phyloP scores from a whole-genome alignment of 805 yeast species.

The Cyberlindnera euphorbiiphila region DNA sequence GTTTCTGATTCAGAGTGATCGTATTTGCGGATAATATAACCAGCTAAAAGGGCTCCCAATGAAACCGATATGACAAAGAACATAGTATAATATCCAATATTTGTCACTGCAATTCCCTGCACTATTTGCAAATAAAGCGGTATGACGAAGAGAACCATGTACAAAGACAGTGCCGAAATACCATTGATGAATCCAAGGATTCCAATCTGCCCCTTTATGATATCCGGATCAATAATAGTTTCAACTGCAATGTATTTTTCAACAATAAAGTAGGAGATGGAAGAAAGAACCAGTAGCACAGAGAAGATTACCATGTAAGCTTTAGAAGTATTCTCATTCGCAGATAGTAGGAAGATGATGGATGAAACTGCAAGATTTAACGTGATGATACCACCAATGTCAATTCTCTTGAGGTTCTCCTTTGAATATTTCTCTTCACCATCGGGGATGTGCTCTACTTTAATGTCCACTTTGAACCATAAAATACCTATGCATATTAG shows the following conservation, averaged over 20 bases:
- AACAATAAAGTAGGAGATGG: conserved; percentile 28
- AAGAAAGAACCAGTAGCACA: conserved; percentile 14
- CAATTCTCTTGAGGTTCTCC: conserved; percentile 35
- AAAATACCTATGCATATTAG: conserved; percentile 22
- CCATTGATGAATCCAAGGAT: conserved; percentile 35
- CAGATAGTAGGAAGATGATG: conserved; percentile 33
- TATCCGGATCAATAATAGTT: conserved; percentile 37
- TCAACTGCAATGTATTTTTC: conserved; percentile 37
- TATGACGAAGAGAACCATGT: conserved; percentile 33
- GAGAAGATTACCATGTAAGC: conserved; percentile 13
- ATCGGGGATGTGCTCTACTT: conserved; percentile 27
- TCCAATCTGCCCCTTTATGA: conserved; percentile 38
- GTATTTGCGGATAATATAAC: conserved; percentile 29
- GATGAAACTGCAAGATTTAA: conserved; percentile 33
- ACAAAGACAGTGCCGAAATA: conserved; percentile 35
- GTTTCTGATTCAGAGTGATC: conserved; percentile 24
- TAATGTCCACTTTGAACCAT: conserved; percentile 31
- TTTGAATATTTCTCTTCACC: conserved; percentile 28
- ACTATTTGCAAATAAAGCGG: conserved; percentile 44
- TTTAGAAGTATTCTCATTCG: conserved; percentile 18
- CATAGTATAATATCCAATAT: conserved; percentile 38
- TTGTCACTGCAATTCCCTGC: conserved; percentile 35
- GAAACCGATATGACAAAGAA: conserved; percentile 39
- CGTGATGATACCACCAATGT: conserved; percentile 38
- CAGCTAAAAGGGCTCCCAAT: conserved; percentile 37